These are phyloP conservation scores for Leptographium flavum DNA, from an alignment of 2,329 filamentous ascomycete species.

Conservation along the genomic window DNA sequence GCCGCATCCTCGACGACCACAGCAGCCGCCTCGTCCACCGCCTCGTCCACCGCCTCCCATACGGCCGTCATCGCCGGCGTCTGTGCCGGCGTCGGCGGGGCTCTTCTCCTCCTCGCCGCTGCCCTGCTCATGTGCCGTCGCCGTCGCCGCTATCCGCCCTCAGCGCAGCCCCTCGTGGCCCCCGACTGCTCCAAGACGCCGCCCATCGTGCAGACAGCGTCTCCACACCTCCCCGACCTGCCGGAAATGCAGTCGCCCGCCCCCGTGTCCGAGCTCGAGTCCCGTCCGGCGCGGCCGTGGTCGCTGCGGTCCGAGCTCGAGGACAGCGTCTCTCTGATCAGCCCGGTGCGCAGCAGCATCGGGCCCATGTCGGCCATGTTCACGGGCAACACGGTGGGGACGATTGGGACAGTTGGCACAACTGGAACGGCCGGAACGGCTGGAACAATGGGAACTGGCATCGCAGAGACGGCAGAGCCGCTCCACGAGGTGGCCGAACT, in stretches of 20 bases:
- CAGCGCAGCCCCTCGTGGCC: neutral
- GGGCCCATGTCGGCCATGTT: neutral
- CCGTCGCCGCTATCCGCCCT: neutral
- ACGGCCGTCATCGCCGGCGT: constrained; percentile 11
- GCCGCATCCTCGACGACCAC: neutral
- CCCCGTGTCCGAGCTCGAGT: constrained; percentile 9
- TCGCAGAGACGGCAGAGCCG: too few relatives aligned
- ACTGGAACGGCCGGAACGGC: too few relatives aligned
- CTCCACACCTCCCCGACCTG: neutral
- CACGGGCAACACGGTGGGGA: neutral
- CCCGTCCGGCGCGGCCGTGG: constrained; percentile 9
- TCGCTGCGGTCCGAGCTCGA: constrained; percentile 12
- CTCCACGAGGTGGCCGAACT: too few relatives aligned
- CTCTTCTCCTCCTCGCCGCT: neutral
- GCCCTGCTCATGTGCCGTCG: neutral
- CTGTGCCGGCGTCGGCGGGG: constrained; percentile 2
- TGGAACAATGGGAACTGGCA: too few relatives aligned
- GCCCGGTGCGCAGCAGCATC: neutral
- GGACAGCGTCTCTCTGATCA: constrained; percentile 2
- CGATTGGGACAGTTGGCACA: neutral
- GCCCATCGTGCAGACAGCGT: neutral
- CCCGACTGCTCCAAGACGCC: neutral
- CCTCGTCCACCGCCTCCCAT: neutral
- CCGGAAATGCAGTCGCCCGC: neutral
- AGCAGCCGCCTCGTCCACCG: neutral